Evolutionary conservation across 1,284 basidiomycete genomes (phyloP).

Genomic region (Fomitopsis schrenkii): DNA sequence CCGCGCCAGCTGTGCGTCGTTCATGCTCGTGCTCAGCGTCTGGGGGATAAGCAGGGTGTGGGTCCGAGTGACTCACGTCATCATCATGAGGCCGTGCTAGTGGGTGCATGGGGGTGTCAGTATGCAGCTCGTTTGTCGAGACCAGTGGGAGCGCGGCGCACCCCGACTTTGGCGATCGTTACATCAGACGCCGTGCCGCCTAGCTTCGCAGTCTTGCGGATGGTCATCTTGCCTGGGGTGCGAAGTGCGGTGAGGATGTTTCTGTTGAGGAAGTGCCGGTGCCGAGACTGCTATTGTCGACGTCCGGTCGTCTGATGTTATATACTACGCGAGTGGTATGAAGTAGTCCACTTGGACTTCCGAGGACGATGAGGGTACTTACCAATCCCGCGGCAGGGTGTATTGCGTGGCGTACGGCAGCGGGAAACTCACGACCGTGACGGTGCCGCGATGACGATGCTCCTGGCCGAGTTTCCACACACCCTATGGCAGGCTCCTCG

Average conservation of each 20-base stretch:
- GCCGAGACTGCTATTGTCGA: too few relatives aligned
- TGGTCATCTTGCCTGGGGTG: neutral
- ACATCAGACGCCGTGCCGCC: constrained; percentile 29
- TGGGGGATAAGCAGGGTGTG: neutral
- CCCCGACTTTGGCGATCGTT: constrained; percentile 32
- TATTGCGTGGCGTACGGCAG: too few relatives aligned
- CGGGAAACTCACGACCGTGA: too few relatives aligned
- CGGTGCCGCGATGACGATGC: too few relatives aligned
- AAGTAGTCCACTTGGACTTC: neutral
- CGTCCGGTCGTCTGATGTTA: too few relatives aligned
- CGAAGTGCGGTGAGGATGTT: neutral
- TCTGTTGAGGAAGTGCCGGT: too few relatives aligned
- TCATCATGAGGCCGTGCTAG: constrained; percentile 48
- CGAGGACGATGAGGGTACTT: neutral
- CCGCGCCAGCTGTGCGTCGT: constrained; percentile 21
- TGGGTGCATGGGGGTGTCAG: neutral
- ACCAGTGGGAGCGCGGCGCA: constrained; percentile 15
- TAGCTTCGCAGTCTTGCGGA: constrained; percentile 21
- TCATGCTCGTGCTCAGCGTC: constrained; percentile 1
- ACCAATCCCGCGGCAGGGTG: neutral
- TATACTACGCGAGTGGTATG: neutral
- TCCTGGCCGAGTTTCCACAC: too few relatives aligned
- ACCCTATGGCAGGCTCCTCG: too few relatives aligned
- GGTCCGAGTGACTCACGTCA: constrained; percentile 30
- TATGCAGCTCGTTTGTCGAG: neutral